Base-by-base conservation (phyloP, 768 basidiomycete genomes). In the Bullera alba region DNA sequence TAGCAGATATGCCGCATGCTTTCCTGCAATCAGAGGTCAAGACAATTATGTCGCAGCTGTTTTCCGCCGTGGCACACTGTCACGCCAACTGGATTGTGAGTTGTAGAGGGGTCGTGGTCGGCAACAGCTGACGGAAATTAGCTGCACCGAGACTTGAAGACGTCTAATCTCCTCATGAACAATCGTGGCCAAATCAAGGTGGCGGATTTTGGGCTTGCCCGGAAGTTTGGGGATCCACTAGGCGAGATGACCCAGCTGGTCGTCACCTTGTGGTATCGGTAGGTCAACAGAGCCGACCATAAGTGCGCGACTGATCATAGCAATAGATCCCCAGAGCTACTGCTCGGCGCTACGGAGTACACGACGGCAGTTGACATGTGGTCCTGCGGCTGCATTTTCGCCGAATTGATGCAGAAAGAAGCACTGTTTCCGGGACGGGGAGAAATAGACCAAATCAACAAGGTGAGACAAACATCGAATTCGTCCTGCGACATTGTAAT, bases 251-350 rank as follows among this genome's bases (percentile, higher is more conserved):
- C 95, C 3, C 95, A 96, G 65, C 79, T 99, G 15, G 95, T 99
- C 2, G 95, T 99, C 14, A 99, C 95, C 1, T 77, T 99, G 25
- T 99, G 95, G 95, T 99, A 99, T 75, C 82, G 93, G 93, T 91
- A 73, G 54, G 83, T 5, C n/a, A n/a, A n/a, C n/a, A n/a, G n/a
- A n/a, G n/a, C 2, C 10, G 1, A 32, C 36, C n/a, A 4, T 2
- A 0, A 38, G 15, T 10, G n/a, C n/a, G n/a, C n/a, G n/a, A n/a
- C n/a, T n/a, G n/a, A n/a, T n/a, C n/a, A n/a, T 22, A 42, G 21
- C 22, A n/a, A 5, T 29, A 53, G 57, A 23, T 52, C 62, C 2
- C 95, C 95, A 2, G 95, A 97, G 76, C 87, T 99, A 41, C 77
- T 99, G 15, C 77, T 99, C 23, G 95, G 93, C 12, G 88, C 87